A percentile compares a stretch with the other conserved stretches of the same genome.
Conservation (phyloP, 495 filamentous ascomycete species). For the Xylaria venustula region DNA sequence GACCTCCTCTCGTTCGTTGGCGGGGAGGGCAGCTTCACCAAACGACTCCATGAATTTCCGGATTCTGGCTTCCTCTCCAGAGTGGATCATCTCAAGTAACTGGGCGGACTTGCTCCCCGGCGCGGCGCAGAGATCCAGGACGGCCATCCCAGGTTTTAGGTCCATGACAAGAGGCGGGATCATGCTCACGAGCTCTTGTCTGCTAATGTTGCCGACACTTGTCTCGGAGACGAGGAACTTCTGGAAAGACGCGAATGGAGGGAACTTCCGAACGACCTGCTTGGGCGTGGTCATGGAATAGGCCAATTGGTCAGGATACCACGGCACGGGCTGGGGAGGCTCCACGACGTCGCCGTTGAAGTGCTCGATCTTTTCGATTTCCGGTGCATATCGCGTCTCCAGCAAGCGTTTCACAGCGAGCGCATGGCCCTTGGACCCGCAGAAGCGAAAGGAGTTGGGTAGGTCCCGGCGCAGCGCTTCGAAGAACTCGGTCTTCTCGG, state of each 20-base stretch:
- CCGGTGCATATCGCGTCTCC: slow-evolving; percentile 82
- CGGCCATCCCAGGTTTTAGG: slow-evolving; percentile 82
- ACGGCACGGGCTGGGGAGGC: slow-evolving; percentile 74
- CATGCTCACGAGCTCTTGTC: slow-evolving; percentile 98
- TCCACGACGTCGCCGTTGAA: slow-evolving; percentile 78
- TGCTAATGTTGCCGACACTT: slow-evolving; percentile 91
- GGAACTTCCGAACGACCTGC: slow-evolving; percentile 83
- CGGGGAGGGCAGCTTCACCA: slow-evolving; percentile 49
- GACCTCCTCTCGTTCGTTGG: slow-evolving; percentile 45
- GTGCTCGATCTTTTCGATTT: slow-evolving; percentile 73
- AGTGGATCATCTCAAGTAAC: slow-evolving; percentile 89
- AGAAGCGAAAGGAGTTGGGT: slow-evolving; percentile 95
- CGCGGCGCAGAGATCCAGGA: slow-evolving; percentile 93
- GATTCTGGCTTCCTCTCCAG: slow-evolving; percentile 83
- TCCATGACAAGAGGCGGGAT: slow-evolving; percentile 95
- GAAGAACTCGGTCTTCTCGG: slow-evolving; percentile 81
- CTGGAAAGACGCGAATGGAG: slow-evolving; percentile 91
- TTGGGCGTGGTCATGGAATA: slow-evolving; percentile 98
- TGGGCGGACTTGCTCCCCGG: slow-evolving; percentile 96
- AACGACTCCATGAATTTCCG: slow-evolving; percentile 55
- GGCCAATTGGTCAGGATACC: slow-evolving; percentile 91
- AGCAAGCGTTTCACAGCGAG: slow-evolving; percentile 81
- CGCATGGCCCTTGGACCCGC: slow-evolving; percentile 88
- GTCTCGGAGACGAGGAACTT: slow-evolving; percentile 98
- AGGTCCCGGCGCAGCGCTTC: slow-evolving; percentile 72